Conservation (phyloP, 257 asterid genomes). For the Mitragyna speciosa region DNA sequence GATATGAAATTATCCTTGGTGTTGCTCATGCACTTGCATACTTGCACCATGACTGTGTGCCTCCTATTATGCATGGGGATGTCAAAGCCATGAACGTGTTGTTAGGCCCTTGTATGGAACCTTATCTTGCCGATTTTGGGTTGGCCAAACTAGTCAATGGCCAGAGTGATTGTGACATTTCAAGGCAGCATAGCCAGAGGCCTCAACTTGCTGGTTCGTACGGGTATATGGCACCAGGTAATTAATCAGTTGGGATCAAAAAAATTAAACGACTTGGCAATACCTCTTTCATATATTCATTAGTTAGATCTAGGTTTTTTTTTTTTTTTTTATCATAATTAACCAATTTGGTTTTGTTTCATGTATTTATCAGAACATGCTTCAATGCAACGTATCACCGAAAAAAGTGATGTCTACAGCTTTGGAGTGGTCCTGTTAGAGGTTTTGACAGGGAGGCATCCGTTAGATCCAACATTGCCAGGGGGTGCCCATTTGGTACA, state of each 20-base stretch:
- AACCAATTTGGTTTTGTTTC: not conserved
- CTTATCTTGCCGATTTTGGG: slow-evolving; percentile 91
- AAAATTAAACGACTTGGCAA: not conserved
- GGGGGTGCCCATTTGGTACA: slow-evolving; percentile 84
- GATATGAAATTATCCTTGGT: slow-evolving; percentile 73
- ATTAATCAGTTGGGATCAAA: not conserved
- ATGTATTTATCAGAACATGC: slow-evolving; percentile 64
- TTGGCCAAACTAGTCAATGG: slow-evolving; percentile 63
- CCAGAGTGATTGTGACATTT: slow-evolving; percentile 28
- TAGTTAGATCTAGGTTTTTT: not conserved
- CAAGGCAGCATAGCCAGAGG: slow-evolving; percentile 61
- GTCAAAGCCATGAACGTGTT: slow-evolving; percentile 95
- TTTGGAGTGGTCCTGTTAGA: slow-evolving; percentile 80
- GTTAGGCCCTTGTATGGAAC: slow-evolving; percentile 73
- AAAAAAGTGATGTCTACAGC: slow-evolving; percentile 88
- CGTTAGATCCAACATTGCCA: slow-evolving; percentile 82
- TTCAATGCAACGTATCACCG: slow-evolving; percentile 70
- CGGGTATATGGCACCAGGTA: slow-evolving; percentile 99
- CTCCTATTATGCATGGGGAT: slow-evolving; percentile 94
- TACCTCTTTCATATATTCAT: not conserved
- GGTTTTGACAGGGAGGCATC: slow-evolving; percentile 96
- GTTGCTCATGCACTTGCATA: slow-evolving; percentile 86
- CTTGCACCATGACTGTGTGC: slow-evolving; percentile 90
- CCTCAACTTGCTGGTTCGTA: slow-evolving; percentile 93
- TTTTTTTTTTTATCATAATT: not conserved